Percentiles rank a stretch among this genome's conserved stretches.
These are phyloP conservation scores for Ogataea dorogensis DNA, from an alignment of 805 yeast genomes.

Conservation along the genomic window DNA sequence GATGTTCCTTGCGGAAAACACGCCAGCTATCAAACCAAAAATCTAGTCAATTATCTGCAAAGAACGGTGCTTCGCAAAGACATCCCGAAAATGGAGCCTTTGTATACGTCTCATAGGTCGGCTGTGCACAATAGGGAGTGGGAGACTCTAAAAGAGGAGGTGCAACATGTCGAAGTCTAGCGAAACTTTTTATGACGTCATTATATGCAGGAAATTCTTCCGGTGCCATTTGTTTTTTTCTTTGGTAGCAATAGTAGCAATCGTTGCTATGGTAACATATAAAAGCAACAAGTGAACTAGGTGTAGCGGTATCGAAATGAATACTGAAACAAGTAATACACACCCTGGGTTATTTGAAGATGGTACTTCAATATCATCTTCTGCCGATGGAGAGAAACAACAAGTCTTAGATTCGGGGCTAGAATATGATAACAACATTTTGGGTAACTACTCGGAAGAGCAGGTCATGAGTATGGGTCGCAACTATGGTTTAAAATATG, in stretches of 20 bases:
- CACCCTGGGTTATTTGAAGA: conserved; percentile 2
- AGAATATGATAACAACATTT: conserved; percentile 40
- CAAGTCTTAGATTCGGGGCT: conserved; percentile 10
- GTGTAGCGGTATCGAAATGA: conserved; percentile 3
- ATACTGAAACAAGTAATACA: conserved; percentile 1
- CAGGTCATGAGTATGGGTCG: conserved; percentile 72
- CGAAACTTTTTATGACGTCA: conserved; percentile 3
- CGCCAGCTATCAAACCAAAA: conserved; percentile 46
- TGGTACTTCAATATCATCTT: conserved; percentile 10
- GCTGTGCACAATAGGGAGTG: conserved; percentile 61
- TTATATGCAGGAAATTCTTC: conserved; percentile 1
- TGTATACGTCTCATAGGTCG: conserved; percentile 56
- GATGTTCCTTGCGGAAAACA: conserved; percentile 56
- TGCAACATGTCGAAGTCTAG: conserved; percentile 45
- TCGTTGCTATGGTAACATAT: conserved; percentile 1
- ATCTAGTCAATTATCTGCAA: conserved; percentile 43
- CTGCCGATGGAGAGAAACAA: conserved; percentile 17
- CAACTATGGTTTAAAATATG: conserved; percentile 56
- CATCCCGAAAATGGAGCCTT: conserved; percentile 50
- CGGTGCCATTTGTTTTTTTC: background rate
- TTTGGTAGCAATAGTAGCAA: conserved; percentile 7
- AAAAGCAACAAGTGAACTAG: background rate
- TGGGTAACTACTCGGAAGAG: conserved; percentile 56
- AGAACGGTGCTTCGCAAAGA: conserved; percentile 46
- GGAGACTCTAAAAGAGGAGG: conserved; percentile 56